Evolutionary conservation across 805 yeast species (phyloP), one percentile per base, ranked within the genome.

Genomic region (Yarrowia osloensis): DNA sequence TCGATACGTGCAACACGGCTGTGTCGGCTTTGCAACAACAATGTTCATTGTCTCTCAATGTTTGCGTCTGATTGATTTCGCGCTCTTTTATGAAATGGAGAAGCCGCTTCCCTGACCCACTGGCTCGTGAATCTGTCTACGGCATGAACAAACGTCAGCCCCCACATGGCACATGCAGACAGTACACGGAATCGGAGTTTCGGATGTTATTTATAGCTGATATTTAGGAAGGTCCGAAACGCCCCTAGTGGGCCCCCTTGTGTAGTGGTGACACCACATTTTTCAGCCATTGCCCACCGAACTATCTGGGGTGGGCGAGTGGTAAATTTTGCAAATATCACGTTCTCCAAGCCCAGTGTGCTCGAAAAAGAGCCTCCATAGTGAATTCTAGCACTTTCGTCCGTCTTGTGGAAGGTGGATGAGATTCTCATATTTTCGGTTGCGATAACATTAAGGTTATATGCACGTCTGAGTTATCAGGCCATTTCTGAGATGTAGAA

Each of bases 401-500:
- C 15, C 29, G 3, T 33, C 12, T 33, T 35, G 12, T 31, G 28
- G 12, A 31, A 22, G 42, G 59, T 3, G 19, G 29, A 29, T 9
- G 42, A 33, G 42, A 7, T 22, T 29, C 37, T 19, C 57, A 52
- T 35, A 52, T 33, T 52, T 52, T 52, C 59, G 59, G 61, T 22
- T 26, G 24, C 62, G 62, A 54, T 54, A 54, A 37, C n/a, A 29
- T 54, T 54, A 21, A 28, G 62, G 46, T 54, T 54, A 15, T 26
- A 54, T 54, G 62, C 62, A 37, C 17, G n/a, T 24, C 19, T 24
- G 31, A 54, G 46, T 54, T 54, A 54, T 54, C 62, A 54, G 62
- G 46, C 62, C 62, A 54, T 54, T 54, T 54, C 24, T 35, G 61
- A 22, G 35, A n/a, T 54, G 28, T 29, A 22, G 22, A 19, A 29